Evolutionary conservation across 345 rosid genomes (phyloP).

Genomic region (Rhodamnia rubescens): DNA sequence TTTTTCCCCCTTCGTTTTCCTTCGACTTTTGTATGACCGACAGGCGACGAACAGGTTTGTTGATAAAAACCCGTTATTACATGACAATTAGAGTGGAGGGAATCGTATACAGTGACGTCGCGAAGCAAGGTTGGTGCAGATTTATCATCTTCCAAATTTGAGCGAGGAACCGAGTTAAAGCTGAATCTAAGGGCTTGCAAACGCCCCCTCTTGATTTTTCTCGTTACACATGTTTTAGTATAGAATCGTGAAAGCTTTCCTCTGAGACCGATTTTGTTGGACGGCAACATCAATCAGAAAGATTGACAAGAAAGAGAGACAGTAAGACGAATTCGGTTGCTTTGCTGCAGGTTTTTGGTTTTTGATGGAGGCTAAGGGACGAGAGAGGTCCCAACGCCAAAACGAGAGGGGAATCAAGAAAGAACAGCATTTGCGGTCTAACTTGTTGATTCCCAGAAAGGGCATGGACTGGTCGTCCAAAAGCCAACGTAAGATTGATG

Average conservation of each 20-base stretch:
- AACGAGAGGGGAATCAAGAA: not conserved
- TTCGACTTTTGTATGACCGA: not conserved
- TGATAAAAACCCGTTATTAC: not conserved
- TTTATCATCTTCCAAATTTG: not conserved
- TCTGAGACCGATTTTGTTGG: not conserved
- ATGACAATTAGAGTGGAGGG: not conserved
- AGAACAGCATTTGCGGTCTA: not conserved
- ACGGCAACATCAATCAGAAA: not conserved
- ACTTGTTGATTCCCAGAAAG: not conserved
- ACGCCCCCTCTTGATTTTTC: not conserved
- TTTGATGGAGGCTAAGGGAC: not conserved
- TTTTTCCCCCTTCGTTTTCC: not conserved
- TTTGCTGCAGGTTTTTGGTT: not conserved
- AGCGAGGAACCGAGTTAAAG: not conserved
- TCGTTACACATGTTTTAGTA: not conserved
- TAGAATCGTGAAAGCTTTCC: not conserved
- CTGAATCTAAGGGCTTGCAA: not conserved
- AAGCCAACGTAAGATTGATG: not conserved
- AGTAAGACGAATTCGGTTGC: not conserved
- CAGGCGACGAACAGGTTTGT: not conserved
- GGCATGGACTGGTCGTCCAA: not conserved
- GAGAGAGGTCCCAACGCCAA: not conserved
- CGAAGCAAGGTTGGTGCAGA: not conserved
- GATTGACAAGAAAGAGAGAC: not conserved
- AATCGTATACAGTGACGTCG: not conserved